Evolutionary conservation across 2,329 filamentous ascomycete species (phyloP), one percentile per base, ranked within the genome.

Genomic region (Pleoardoris graminearum): DNA sequence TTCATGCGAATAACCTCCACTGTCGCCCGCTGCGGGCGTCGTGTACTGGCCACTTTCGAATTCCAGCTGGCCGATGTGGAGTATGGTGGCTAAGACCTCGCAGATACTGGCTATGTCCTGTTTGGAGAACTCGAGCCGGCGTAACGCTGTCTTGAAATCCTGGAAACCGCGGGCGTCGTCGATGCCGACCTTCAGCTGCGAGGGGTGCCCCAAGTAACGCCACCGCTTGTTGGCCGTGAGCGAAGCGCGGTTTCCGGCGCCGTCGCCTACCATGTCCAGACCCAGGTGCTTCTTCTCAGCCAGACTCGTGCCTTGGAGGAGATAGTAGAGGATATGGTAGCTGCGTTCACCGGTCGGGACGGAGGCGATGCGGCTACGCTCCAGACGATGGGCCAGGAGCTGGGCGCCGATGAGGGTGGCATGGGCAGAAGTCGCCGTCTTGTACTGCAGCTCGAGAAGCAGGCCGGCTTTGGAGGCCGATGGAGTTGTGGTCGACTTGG

Each of bases 21-120:
- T 97, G 66, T 99, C 94, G 63, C 97, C 92, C 1, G 85, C 91
- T 1, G 84, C 84, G 0, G 85, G 87, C 2, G 87, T 87, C 0
- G 94, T 97, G 60, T 87, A 85, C 62, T 89, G 87, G 2, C 88
- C 87, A 0, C 85, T 91, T 69, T 89, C 86, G 62, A 99, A 99
- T 65, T 99, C 94, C 2, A 99, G 85, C 77, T 99, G 94, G 23
- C 94, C 94, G 61, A 99, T 92, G 72, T 99, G 94, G n/a, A 99
- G 81, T 61, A 99, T 97, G 63, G 86, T 87, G 27, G 94, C 94
- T 48, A 99, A 80, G 43, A 97, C 84, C 77, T 99, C 94, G 73
- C 94, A 99, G 50, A 99, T 92, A 71, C 97, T 93, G 33, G 94
- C 94, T 68, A 99, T 96, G 66, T 97, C 94, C 54, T 88, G 87